Evolutionary conservation across 2,329 filamentous ascomycete species (phyloP), one percentile per base, ranked within the genome.

Genomic region (Uncinocarpus reesii): DNA sequence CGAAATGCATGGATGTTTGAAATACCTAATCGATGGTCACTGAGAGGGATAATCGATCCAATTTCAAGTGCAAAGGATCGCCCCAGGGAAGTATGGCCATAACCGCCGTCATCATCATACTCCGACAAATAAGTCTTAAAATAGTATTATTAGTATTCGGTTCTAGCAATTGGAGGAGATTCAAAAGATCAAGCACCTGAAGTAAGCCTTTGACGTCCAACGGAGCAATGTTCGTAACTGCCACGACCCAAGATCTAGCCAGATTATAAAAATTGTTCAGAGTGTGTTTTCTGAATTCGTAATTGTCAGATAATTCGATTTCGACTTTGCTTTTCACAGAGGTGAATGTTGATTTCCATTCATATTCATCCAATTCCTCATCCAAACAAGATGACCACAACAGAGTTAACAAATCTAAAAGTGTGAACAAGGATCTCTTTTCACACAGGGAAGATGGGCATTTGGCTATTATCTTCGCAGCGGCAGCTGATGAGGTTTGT

Each of bases 361-460:
- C 81, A 60, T 96, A 98, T 59, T 93, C 81, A 57, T 98, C 90
- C 0, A 89, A 89, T 64, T 99, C 92, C 10, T 84, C 84, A 63
- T 98, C 90, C 13, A 98, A 72, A 62, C 92, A 98, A 60, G 88
- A 90, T 41, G 80, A 80, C 90, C 90, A 98, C 83, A 98, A 88
- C 23, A 98, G 77, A 2, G 87, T 90, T 15, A 98, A 71, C 3
- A 98, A 76, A 64, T 98, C 93, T 7, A 98, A 73, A 13, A 99
- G 73, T 1, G 90, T 88, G 67, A 96, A 98, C 0, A 99, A 73
- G 1, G 93, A 94, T 5, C 83, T 81, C 56, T 85, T 84, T 60
- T 95, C 85, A 60, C 90, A 96, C 13, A 99, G 73, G 2, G 86
- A 84, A 2, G 92, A 95, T 1, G 92, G 92, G 4, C 94, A 82